Evolutionary conservation across 2,329 filamentous ascomycete species (phyloP).

Genomic region (Colletotrichum musae): DNA sequence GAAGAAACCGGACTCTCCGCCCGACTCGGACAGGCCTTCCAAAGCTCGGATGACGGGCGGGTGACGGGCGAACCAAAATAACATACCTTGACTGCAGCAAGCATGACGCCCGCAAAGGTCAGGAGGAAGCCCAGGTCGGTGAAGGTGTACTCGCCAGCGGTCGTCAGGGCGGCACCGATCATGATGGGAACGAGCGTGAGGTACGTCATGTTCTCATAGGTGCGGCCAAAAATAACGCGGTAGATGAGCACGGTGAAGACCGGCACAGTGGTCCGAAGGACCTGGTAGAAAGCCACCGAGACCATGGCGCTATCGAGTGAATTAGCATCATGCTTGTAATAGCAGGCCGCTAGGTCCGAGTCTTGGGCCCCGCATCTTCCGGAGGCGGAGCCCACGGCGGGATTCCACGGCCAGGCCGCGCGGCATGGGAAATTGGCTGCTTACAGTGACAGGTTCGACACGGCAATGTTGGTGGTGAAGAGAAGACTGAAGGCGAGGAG

Average conservation of each 20-base stretch:
- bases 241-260: conserved; percentile 75
- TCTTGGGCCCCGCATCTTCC: conserved; percentile 13
- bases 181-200: conserved; percentile 73
- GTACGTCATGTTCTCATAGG: conserved; percentile 70
- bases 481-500: conserved; percentile 72
- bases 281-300: conserved; percentile 77
- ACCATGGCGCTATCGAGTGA: conserved; percentile 60
- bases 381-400: conserved; percentile 12
- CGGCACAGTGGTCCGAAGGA: conserved; percentile 73
- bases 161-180: conserved; percentile 71
- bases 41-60: conserved; percentile 24
- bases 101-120: conserved; percentile 67
- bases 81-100: conserved; percentile 68
- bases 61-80: conserved; percentile 4
- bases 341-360: neutral
- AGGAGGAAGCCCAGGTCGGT: conserved; percentile 70
- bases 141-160: conserved; percentile 74
- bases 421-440: conserved; percentile 40
- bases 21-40: conserved; percentile 21
- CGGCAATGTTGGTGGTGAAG: conserved; percentile 75
- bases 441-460: conserved; percentile 74
- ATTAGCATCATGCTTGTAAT: conserved; percentile 25
- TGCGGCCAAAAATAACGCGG: conserved; percentile 67
- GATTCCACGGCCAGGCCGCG: conserved; percentile 9
- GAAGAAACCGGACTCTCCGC: conserved; percentile 7